These are phyloP conservation scores for Clitocybe nebularis DNA, from an alignment of 1,284 basidiomycete genomes.

Conservation along the genomic window DNA sequence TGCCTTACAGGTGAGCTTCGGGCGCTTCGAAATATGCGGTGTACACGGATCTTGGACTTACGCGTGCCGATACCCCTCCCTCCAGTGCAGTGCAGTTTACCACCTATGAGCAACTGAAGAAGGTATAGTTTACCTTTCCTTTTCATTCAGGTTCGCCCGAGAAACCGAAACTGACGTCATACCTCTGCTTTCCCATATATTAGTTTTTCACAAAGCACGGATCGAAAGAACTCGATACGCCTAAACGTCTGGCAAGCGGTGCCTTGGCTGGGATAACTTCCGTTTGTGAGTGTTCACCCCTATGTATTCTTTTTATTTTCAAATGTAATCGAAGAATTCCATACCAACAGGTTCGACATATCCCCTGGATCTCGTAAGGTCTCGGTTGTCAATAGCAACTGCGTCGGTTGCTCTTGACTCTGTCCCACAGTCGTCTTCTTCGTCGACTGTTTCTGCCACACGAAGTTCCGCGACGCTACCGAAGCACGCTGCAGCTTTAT, in stretches of 20 bases:
- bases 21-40: conserved; percentile 4
- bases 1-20: conserved; percentile 60
- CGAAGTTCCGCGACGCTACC: conserved; percentile 13
- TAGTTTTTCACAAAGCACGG: conserved; percentile 71
- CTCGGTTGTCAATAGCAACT: conserved; percentile 90
- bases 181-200: conserved; percentile 14
- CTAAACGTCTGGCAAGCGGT: conserved; percentile 77
- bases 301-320: conserved; percentile 9
- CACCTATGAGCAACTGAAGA: conserved; percentile 87
- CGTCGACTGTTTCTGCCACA: conserved; percentile 11
- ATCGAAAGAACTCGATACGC: conserved; percentile 75
- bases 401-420: conserved; percentile 54
- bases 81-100: conserved; percentile 88
- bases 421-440: conserved; percentile 15
- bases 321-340: neutral
- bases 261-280: conserved; percentile 90
- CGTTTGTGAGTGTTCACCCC: conserved; percentile 57
- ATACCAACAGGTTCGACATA: conserved; percentile 74
- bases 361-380: conserved; percentile 89
- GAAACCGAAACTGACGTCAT: conserved; percentile 24
- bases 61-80: too few species aligned
- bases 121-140: conserved; percentile 37
- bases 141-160: neutral
- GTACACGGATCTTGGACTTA: too few species aligned
- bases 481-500: conserved; percentile 36